A percentile compares a stretch with the other conserved stretches of the same genome.
Evolutionary conservation across 2,329 filamentous ascomycete species (phyloP).

Genomic region (Diaporthe capsici): DNA sequence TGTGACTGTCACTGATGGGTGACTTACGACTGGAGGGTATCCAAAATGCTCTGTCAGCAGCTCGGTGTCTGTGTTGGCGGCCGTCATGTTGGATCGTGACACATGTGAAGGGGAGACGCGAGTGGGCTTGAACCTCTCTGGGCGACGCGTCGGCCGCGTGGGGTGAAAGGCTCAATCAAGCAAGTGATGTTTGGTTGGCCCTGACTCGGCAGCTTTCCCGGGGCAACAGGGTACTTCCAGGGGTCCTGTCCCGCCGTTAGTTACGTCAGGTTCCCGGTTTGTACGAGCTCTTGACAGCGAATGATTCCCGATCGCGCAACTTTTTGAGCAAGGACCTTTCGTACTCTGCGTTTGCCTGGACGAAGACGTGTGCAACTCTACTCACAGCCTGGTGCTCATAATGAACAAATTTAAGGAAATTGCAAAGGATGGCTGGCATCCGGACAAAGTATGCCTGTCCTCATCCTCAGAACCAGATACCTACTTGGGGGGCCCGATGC

Average conservation of each 20-base stretch:
- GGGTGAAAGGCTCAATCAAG: neutral
- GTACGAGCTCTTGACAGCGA: conserved; percentile 6
- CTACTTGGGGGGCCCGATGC: neutral
- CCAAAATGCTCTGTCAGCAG: conserved; percentile 96
- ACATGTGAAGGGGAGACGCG: conserved; percentile 1
- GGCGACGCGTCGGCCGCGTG: conserved; percentile 40
- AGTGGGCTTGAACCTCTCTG: conserved; percentile 1
- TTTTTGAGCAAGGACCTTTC: neutral
- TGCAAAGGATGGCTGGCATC: conserved; percentile 67
- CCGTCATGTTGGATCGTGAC: conserved; percentile 46
- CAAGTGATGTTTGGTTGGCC: conserved; percentile 21
- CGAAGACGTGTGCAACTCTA: neutral
- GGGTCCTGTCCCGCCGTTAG: conserved; percentile 32
- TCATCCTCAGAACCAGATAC: neutral
- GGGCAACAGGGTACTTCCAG: conserved; percentile 14
- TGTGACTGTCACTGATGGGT: neutral
- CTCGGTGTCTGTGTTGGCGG: conserved; percentile 65
- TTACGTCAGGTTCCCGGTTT: conserved; percentile 35
- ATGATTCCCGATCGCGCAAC: conserved; percentile 16
- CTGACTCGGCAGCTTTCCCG: conserved; percentile 7
- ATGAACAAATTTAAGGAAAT: conserved; percentile 64
- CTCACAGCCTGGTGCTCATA: neutral
- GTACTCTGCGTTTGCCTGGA: neutral
- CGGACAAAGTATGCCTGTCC: conserved; percentile 55
- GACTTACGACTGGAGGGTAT: conserved; percentile 88